These are phyloP conservation scores for Flaveria linearis DNA, from an alignment of 129 eudicot genomes.

Conservation along the genomic window DNA sequence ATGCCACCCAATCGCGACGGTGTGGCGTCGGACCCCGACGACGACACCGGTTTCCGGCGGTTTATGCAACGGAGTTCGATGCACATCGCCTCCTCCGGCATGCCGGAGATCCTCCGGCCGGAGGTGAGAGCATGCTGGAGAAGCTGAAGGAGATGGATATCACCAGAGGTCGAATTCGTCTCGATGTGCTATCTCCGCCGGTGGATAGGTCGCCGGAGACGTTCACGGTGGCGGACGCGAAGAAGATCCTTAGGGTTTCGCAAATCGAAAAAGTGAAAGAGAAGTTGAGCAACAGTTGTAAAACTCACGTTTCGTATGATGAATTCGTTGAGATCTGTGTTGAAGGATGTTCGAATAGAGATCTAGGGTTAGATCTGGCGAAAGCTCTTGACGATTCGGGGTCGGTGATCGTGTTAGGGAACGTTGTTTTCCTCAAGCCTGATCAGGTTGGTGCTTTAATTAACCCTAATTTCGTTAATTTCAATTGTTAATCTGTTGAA, in stretches of 20 bases:
- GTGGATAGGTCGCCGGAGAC: slow-evolving; percentile 19
- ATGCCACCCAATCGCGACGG: slow-evolving; percentile 30
- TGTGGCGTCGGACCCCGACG: slow-evolving; percentile 60
- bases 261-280: slow-evolving; percentile 65
- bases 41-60: slow-evolving; percentile 46
- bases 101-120: slow-evolving; percentile 41
- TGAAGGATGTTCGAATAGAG: slow-evolving; percentile 41
- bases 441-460: slow-evolving; percentile 64
- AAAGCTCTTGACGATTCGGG: slow-evolving; percentile 85
- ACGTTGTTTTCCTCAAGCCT: slow-evolving; percentile 75
- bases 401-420: slow-evolving; percentile 71
- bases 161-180: slow-evolving; percentile 47
- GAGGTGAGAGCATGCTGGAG: slow-evolving; percentile 50
- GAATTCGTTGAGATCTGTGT: slow-evolving; percentile 63
- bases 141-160: slow-evolving; percentile 58
- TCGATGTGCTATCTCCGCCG: slow-evolving; percentile 68
- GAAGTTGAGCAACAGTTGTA: slow-evolving; percentile 39
- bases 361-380: slow-evolving; percentile 61
- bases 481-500: not conserved
- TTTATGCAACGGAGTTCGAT: slow-evolving; percentile 44
- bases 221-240: slow-evolving; percentile 70
- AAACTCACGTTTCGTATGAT: slow-evolving; percentile 42
- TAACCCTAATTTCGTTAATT: not conserved
- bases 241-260: slow-evolving; percentile 61
- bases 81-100: slow-evolving; percentile 24